A percentile compares a stretch with the other conserved stretches of the same genome.
phyloP scores from a whole-genome alignment of 805 yeast genomes.

The Jamesozyma lodderae region DNA sequence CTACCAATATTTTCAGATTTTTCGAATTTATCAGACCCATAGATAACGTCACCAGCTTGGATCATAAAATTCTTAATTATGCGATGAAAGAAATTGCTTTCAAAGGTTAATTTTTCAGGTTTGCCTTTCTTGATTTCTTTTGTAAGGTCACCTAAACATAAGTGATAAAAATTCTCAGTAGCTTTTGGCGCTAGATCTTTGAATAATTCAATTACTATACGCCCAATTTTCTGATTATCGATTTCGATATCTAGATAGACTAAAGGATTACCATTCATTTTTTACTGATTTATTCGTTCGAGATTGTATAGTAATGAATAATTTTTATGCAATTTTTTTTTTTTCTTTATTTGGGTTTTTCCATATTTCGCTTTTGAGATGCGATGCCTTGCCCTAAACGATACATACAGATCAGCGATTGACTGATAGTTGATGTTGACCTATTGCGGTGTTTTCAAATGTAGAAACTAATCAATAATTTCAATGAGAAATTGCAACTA shows the following conservation, averaged over 20 bases:
- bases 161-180: slow-evolving; percentile 38
- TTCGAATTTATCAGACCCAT: slow-evolving; percentile 29
- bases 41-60: slow-evolving; percentile 54
- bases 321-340: not conserved
- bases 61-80: slow-evolving; percentile 61
- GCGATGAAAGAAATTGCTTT: slow-evolving; percentile 47
- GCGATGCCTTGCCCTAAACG: too few relatives aligned
- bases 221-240: slow-evolving; percentile 37
- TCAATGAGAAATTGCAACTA: too few relatives aligned
- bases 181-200: slow-evolving; percentile 48
- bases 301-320: not conserved
- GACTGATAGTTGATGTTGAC: too few relatives aligned
- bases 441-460: too few relatives aligned
- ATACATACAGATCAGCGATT: too few relatives aligned
- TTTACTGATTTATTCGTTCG: too few relatives aligned
- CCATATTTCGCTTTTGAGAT: not conserved
- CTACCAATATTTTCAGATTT: slow-evolving; percentile 29
- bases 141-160: slow-evolving; percentile 35
- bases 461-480: too few relatives aligned
- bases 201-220: slow-evolving; percentile 52
- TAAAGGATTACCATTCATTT: not conserved
- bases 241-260: slow-evolving; percentile 47
- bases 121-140: slow-evolving; percentile 14
- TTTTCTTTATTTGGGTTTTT: not conserved
- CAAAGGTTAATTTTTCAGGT: slow-evolving; percentile 28